Evolutionary conservation across 805 yeast species (phyloP).

Genomic region (Pichia rugopelliculosa): DNA sequence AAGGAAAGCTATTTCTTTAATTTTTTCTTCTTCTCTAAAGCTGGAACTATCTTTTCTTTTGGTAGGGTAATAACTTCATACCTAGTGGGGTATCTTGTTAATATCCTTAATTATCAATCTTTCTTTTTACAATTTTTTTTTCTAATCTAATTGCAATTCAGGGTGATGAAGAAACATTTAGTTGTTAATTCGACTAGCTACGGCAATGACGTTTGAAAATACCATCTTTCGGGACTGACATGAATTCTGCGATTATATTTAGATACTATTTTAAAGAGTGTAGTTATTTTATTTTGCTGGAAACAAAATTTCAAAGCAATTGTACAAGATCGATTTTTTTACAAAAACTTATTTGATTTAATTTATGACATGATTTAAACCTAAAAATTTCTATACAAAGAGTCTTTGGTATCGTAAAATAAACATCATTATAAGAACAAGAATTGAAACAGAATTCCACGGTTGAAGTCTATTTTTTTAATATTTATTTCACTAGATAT

Average conservation of each 20-base stretch:
- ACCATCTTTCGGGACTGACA: conserved; percentile 23
- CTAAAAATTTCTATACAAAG: neutral
- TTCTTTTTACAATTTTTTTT: neutral
- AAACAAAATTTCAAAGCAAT: no score
- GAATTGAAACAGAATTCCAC: neutral
- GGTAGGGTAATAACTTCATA: neutral
- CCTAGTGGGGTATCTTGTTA: neutral
- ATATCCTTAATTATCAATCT: neutral
- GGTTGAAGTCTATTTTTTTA: neutral
- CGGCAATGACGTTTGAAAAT: conserved; percentile 19
- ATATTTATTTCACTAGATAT: neutral
- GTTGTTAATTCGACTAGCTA: conserved; percentile 18
- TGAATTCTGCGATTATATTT: neutral
- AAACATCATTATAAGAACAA: neutral
- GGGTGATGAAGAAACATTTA: conserved; percentile 16
- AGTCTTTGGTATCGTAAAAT: neutral
- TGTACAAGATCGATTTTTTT: neutral
- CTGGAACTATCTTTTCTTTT: no score
- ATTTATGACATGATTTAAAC: neutral
- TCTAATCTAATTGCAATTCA: neutral
- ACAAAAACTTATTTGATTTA: neutral
- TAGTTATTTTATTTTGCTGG: neutral
- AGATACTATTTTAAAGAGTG: neutral
- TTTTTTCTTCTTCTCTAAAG: neutral
- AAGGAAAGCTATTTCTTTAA: neutral